Evolutionary conservation across 345 rosid species (phyloP), one percentile per base, ranked within the genome.

Genomic region (Aurinia saxatilis): DNA sequence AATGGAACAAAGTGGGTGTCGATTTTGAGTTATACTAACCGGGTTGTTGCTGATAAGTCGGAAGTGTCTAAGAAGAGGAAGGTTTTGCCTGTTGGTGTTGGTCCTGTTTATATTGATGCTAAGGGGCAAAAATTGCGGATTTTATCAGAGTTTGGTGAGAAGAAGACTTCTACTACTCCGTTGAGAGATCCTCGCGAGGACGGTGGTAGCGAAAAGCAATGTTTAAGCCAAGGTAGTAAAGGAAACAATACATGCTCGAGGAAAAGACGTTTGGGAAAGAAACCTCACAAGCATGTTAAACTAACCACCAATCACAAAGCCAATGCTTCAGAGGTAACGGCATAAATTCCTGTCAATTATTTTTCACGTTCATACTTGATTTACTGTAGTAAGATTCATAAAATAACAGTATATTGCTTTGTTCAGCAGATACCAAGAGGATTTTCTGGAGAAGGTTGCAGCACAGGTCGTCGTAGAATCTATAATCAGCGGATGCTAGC

Each of bases 71-170:
- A 78, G 80, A 75, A 41, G 80, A 73, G 75, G 79, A 77, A 75
- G 77, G 58, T 69, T 78, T 71, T 40, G 1, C 70, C 56, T 57
- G 91, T 80, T 60, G 63, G 67, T 5, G 72, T 72, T 52, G 97
- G 97, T 63, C 83, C 95, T 12, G 99, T 93, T 57, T 93, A 93
- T 73, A 77, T 93, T 55, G 99, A 93, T 79, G 87, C 78, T 39
- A 82, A 68, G 66, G 99, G 97, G 6, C 91, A 88, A 41, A 93
- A 93, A 39, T 50, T 93, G 49, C 73, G 97, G 69, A 87, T 90
- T 68, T 78, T 93, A 77, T 84, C 96, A 1, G 84, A 82, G 81
- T 73, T 71, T 49, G 21, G 67, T 12, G 63, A 64, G 47, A 63
- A 78, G 41, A 48, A 44, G 41, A 71, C 38, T 38, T 34, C 76